phyloP scores from a whole-genome alignment of 2,329 filamentous ascomycete species.

The Penicillium sp. region DNA sequence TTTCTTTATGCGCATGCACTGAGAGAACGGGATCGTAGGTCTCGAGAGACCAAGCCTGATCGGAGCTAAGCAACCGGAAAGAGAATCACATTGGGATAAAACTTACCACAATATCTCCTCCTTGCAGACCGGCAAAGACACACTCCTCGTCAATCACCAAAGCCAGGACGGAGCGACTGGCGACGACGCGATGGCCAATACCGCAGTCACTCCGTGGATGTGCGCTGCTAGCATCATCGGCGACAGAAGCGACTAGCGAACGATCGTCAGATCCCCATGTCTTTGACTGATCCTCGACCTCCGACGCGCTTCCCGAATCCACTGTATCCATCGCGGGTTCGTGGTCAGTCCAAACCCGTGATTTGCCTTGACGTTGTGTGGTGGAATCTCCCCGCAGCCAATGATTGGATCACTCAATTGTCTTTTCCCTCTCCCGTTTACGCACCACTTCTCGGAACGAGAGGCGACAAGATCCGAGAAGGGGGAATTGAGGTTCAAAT shows the following conservation, averaged over 20 bases:
- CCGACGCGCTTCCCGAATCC: constrained; percentile 33
- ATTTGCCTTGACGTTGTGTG: constrained; percentile 4
- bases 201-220: constrained; percentile 31
- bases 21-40: constrained; percentile 75
- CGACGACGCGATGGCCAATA: constrained; percentile 40
- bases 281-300: constrained; percentile 33
- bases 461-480: background rate
- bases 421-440: background rate
- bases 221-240: constrained; percentile 17
- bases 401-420: constrained; percentile 7
- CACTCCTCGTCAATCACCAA: constrained; percentile 72
- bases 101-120: constrained; percentile 75
- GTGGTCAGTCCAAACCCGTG: constrained; percentile 17
- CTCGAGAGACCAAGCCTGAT: constrained; percentile 71
- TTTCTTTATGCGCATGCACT: constrained; percentile 85
- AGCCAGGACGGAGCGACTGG: constrained; percentile 53
- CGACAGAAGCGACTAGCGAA: constrained; percentile 15
- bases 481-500: too few relatives aligned
- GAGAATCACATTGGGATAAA: background rate
- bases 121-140: constrained; percentile 88
- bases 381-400: constrained; percentile 7
- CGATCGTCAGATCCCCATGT: constrained; percentile 30
- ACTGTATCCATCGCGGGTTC: constrained; percentile 31
- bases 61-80: too few relatives aligned
- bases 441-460: background rate